Evolutionary conservation across 1,284 basidiomycete species (phyloP).

Genomic region (Neonothopanus nambi): DNA sequence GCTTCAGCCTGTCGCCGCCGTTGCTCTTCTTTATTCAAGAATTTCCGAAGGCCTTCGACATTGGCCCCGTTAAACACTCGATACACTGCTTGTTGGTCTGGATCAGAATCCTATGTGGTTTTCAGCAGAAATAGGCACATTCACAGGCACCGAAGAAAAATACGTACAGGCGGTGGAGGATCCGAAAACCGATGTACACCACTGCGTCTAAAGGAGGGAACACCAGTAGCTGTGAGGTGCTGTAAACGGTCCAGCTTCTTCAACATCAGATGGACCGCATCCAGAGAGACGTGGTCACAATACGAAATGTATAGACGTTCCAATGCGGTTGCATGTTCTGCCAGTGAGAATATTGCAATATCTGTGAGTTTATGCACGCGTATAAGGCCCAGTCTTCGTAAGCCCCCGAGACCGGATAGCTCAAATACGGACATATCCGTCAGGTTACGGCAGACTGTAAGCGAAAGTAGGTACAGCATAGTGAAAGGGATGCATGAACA

Average conservation of each 20-base stretch:
- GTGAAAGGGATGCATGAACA: constrained; percentile 14
- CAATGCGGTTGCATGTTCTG: constrained; percentile 66
- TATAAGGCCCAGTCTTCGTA: constrained; percentile 82
- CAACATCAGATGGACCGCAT: constrained; percentile 77
- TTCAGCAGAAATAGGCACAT: no score
- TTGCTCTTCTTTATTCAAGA: constrained; percentile 64
- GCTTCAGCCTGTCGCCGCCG: constrained; percentile 57
- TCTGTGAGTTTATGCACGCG: constrained; percentile 70
- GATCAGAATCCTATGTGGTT: constrained; percentile 49
- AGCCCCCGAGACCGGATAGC: constrained; percentile 69
- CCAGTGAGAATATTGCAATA: constrained; percentile 63
- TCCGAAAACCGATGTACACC: constrained; percentile 85
- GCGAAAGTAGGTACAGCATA: constrained; percentile 10
- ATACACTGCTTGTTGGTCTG: constrained; percentile 71
- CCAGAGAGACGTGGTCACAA: constrained; percentile 81
- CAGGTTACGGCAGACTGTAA: constrained; percentile 72
- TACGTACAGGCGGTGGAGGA: constrained; percentile 69
- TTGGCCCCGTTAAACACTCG: constrained; percentile 83
- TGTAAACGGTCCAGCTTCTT: constrained; percentile 65
- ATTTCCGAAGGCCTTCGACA: constrained; percentile 62
- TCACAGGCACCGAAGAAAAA: neutral
- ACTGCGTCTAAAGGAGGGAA: constrained; percentile 71
- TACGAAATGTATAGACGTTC: constrained; percentile 89
- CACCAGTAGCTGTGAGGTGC: constrained; percentile 82
- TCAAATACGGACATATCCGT: constrained; percentile 88